Evolutionary conservation across 169 alveolate genomes (phyloP), one percentile per base, ranked within the genome.

Genomic region (Plasmodium sp.): DNA sequence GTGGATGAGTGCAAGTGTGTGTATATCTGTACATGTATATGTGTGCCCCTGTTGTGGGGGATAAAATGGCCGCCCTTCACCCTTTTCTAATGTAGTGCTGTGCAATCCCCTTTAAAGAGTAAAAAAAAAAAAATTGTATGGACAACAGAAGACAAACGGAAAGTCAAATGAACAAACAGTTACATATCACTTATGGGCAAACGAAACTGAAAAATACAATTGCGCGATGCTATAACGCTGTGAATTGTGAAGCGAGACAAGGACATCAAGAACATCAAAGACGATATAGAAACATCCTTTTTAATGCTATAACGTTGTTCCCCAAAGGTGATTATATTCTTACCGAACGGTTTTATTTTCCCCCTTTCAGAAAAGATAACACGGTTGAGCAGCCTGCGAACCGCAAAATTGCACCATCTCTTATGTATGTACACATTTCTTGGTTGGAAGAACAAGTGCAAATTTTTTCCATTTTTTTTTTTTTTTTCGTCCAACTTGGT

Each of bases 371-470:
- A 33, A n/a, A 81, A 10, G 75, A 22, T 34, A n/a, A n/a, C 83
- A 2, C 12, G 33, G 33, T 34, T 36, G 14, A 48, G 6, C 22
- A 43, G 3, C 72, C 39, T 43, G 58, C 67, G 43, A 34, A 82
- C 58, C 71, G 22, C 71, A 18, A 58, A 58, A 54, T 27, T 22
- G 43, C 51, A 33, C 45, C 31, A 18, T 9, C 71, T 48, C 54
- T 81, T 31, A 31, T 82, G 90, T 82, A 82, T 54, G 90, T 82
- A 82, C 90, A 82, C 90, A 54, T 82, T 82, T 82, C 71, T 58
- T 36, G 22, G 22, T 45, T 22, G 0, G 67, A 33, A 12, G 27
- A n/a, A 41, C 73, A 51, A 43, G 10, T 81, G 10, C 31, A 48
- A 22, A 7, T 0, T 81, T 81, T 43, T 58, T 48, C 41, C n/a